phyloP scores from a whole-genome alignment of 805 yeast species.

The Yarrowia sp. region DNA sequence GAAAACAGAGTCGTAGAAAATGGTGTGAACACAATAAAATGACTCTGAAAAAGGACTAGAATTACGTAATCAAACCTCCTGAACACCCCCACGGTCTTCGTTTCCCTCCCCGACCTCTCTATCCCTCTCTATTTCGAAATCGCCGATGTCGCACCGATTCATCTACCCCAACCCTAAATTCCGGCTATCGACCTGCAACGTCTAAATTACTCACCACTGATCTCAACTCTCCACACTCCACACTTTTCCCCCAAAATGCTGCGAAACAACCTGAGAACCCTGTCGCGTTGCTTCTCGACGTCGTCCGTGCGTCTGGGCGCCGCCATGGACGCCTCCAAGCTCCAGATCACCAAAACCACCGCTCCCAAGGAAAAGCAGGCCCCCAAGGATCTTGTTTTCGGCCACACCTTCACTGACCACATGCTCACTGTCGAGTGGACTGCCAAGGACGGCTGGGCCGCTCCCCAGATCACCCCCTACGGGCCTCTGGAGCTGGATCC shows the following conservation, averaged over 20 bases:
- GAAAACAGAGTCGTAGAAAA: neutral
- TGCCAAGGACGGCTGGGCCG: slow-evolving; percentile 77
- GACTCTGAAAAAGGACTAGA: neutral
- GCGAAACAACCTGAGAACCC: slow-evolving; percentile 14
- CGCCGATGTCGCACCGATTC: slow-evolving; percentile 14
- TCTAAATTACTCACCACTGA: neutral
- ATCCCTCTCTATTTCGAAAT: neutral
- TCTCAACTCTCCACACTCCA: too few relatives aligned
- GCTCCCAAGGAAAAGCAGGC: slow-evolving; percentile 63
- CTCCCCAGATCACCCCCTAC: slow-evolving; percentile 89
- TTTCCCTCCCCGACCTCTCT: neutral
- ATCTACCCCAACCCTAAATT: neutral
- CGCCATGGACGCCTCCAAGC: slow-evolving; percentile 62
- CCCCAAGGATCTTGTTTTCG: slow-evolving; percentile 70
- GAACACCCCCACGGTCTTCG: neutral
- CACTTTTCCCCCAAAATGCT: slow-evolving; percentile 16
- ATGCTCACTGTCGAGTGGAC: slow-evolving; percentile 90
- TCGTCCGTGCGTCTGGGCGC: slow-evolving; percentile 45
- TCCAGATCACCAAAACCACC: slow-evolving; percentile 57
- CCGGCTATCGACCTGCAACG: slow-evolving; percentile 27
- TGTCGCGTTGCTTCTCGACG: slow-evolving; percentile 26
- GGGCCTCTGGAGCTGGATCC: slow-evolving; percentile 82
- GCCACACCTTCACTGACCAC: slow-evolving; percentile 81
- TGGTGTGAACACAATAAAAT: neutral
- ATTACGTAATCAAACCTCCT: neutral